Base-by-base conservation (phyloP, 2,329 filamentous ascomycete species). In the Diplodia scrobiculata region DNA sequence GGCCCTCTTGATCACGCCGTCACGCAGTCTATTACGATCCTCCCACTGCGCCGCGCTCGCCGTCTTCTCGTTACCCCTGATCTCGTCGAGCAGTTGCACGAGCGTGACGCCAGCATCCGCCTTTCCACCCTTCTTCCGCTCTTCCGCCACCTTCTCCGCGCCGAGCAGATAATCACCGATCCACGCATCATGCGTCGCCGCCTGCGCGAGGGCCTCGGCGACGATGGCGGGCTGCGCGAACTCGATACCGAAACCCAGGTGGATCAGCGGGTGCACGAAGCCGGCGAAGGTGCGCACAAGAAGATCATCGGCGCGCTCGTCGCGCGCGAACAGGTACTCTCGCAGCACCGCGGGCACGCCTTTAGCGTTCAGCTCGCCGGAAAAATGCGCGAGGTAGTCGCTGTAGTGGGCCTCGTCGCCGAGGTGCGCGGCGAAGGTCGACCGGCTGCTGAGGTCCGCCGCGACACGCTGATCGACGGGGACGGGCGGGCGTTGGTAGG, bases 201-300 rank as follows among this genome's bases (percentile, higher is more conserved):
- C 83, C 78, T 96, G 89, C 0, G 92, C 91, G 19, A 97, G 84
- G 0, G 82, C 92, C 78, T 94, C 86, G 5, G 92, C 91, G 32
- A 97, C 83, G 67, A 96, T 87, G 45, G 90, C 90, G 1, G 91
- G 91, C 73, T 96, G 91, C 10, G 84, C 76, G 80, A 92, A 96
- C 74, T 96, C 92, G 41, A 97, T 74, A 4, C 90, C 92, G 73
- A 92, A 96, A 58, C 92, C 90, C 21, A 96, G 83, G 74, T 96
- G 91, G 68, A 97, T 93, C 17, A 95, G 79, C 1, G 92, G 91
- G 73, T 96, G 91, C 1, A 92, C 71, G 68, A 94, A 84, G 0
- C 90, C 88, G 17, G 83, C 84, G 72, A 86, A 92, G 72, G 94
- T 79, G 19, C 92, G 83, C 1, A 82, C 81, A 2, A 93, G 78